phyloP scores from a whole-genome alignment of 2,329 filamentous ascomycete genomes.

The Aureobasidium pullulans region DNA sequence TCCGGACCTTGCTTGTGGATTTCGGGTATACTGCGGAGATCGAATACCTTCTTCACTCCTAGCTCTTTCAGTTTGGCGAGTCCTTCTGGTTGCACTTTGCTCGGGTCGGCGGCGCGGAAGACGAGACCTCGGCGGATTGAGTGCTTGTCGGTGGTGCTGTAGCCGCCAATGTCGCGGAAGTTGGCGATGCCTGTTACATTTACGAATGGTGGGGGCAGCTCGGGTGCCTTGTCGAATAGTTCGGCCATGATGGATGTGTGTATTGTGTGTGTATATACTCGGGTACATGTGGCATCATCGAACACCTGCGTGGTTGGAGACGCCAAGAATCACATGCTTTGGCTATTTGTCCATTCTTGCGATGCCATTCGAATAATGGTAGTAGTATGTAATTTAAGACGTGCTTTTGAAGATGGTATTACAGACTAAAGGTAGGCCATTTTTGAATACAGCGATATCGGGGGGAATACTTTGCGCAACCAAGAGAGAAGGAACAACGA shows the following conservation, averaged over 20 bases:
- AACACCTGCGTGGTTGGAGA: background rate
- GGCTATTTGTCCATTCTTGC: background rate
- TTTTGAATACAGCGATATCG: constrained; percentile 15
- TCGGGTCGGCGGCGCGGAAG: constrained; percentile 64
- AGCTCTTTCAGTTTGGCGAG: constrained; percentile 44
- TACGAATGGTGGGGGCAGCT: constrained; percentile 27
- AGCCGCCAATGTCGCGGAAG: constrained; percentile 61
- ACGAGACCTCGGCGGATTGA: constrained; percentile 47
- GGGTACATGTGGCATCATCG: background rate
- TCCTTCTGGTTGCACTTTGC: constrained; percentile 48
- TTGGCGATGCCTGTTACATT: constrained; percentile 55
- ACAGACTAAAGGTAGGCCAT: constrained; percentile 11
- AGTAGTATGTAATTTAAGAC: background rate
- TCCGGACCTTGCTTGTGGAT: constrained; percentile 39
- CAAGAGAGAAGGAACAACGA: constrained; percentile 9
- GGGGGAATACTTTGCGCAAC: constrained; percentile 14
- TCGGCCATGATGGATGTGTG: background rate
- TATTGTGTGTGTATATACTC: background rate
- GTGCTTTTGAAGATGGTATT: constrained; percentile 12
- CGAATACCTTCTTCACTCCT: constrained; percentile 59
- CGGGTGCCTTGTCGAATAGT: constrained; percentile 10
- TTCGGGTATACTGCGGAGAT: constrained; percentile 58
- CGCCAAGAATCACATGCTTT: constrained; percentile 10
- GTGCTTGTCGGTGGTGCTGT: constrained; percentile 35
- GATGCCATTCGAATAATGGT: background rate